These are phyloP conservation scores for Aspergillus awamori DNA, from an alignment of 2,329 filamentous ascomycete genomes.

Conservation along the genomic window DNA sequence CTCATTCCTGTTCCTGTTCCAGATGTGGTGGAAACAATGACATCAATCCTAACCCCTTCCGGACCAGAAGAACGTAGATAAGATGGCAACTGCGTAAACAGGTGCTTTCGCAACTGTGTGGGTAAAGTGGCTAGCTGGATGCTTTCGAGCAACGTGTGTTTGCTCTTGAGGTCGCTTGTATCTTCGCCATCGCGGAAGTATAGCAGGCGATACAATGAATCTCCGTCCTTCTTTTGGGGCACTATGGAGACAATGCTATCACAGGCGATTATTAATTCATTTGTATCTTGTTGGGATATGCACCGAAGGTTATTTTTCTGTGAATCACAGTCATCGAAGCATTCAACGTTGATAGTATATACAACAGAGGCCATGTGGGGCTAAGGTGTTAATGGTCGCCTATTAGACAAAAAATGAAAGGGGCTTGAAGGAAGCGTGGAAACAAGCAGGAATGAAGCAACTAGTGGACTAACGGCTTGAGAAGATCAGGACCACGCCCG, in stretches of 20 bases:
- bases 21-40: constrained; percentile 69
- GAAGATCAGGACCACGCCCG: background rate
- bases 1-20: constrained; percentile 61
- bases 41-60: constrained; percentile 45
- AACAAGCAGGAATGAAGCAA: too few relatives aligned
- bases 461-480: background rate
- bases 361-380: background rate
- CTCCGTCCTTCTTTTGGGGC: constrained; percentile 7
- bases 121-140: constrained; percentile 17
- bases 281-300: constrained; percentile 12
- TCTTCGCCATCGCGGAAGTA: constrained; percentile 24
- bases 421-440: background rate
- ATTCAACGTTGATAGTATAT: background rate
- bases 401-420: background rate
- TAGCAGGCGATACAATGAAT: constrained; percentile 24
- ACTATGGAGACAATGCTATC: constrained; percentile 32
- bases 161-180: constrained; percentile 2
- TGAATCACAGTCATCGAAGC: background rate
- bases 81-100: constrained; percentile 23
- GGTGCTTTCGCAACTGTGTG: constrained; percentile 19
- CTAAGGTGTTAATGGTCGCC: background rate
- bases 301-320: constrained; percentile 23
- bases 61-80: constrained; percentile 20
- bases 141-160: constrained; percentile 17
- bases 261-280: constrained; percentile 21